These are phyloP conservation scores for Trichoderma sp. DNA, from an alignment of 2,329 filamentous ascomycete species.

Conservation along the genomic window DNA sequence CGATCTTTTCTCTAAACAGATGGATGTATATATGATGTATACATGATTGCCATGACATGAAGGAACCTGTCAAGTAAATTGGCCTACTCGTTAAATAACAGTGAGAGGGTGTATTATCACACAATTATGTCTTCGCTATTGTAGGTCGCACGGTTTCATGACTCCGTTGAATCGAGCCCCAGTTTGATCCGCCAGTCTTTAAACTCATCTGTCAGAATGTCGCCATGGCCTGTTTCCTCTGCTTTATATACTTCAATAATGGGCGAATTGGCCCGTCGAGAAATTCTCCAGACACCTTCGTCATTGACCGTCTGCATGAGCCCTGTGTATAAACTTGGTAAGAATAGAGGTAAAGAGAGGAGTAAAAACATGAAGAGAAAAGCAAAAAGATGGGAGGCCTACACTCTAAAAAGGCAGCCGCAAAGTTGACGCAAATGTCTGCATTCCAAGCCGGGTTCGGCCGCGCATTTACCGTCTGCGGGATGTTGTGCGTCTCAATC, in stretches of 20 bases:
- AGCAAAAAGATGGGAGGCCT: conserved; percentile 39
- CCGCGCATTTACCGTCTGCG: conserved; percentile 69
- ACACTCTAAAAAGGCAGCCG: conserved; percentile 77
- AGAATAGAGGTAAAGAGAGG: conserved; percentile 13
- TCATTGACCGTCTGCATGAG: conserved; percentile 66
- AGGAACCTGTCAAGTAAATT: neutral
- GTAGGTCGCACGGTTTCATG: neutral
- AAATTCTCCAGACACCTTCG: conserved; percentile 80
- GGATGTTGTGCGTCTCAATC: conserved; percentile 78
- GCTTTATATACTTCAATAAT: conserved; percentile 75
- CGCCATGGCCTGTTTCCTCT: conserved; percentile 74
- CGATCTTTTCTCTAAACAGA: neutral
- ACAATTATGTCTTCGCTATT: neutral
- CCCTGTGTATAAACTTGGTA: conserved; percentile 50
- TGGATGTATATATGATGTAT: neutral
- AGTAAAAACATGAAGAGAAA: neutral
- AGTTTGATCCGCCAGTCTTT: conserved; percentile 71
- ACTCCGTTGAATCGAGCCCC: conserved; percentile 36
- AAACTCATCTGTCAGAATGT: conserved; percentile 77
- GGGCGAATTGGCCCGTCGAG: conserved; percentile 63
- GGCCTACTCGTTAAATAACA: neutral
- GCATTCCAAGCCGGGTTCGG: conserved; percentile 81
- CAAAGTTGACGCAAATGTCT: conserved; percentile 91
- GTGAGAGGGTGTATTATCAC: neutral
- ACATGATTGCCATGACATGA: neutral